Conservation (phyloP, 2,329 filamentous ascomycete species). For the Pezicula radicicola region DNA sequence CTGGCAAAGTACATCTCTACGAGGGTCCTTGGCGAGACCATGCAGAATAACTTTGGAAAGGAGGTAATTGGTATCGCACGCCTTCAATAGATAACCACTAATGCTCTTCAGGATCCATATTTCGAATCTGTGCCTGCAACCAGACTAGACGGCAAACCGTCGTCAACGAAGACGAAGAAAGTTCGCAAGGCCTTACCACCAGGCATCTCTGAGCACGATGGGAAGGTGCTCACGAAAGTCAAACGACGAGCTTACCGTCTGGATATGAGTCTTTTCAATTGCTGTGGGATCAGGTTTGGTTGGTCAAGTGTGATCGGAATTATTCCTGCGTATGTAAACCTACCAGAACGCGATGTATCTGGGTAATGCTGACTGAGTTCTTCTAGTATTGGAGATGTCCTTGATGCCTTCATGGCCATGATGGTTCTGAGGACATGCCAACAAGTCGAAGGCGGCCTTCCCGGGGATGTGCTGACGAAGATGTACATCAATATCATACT, state of each 20-base stretch:
- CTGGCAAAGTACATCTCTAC: constrained; percentile 53
- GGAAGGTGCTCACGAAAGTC: constrained; percentile 77
- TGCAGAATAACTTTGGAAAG: constrained; percentile 55
- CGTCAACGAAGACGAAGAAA: constrained; percentile 70
- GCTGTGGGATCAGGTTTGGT: constrained; percentile 80
- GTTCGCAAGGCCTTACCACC: constrained; percentile 80
- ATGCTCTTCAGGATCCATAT: constrained; percentile 71
- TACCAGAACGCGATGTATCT: constrained; percentile 4
- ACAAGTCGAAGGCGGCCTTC: constrained; percentile 75
- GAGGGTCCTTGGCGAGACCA: constrained; percentile 53
- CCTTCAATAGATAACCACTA: constrained; percentile 13
- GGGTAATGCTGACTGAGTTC: constrained; percentile 20
- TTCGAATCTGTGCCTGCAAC: constrained; percentile 80
- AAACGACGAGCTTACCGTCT: constrained; percentile 82
- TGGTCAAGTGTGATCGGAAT: constrained; percentile 86
- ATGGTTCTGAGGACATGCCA: constrained; percentile 72
- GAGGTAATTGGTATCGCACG: constrained; percentile 39
- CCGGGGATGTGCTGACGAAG: constrained; percentile 51
- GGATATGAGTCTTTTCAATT: constrained; percentile 80
- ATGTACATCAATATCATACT: constrained; percentile 81
- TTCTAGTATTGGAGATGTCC: constrained; percentile 66
- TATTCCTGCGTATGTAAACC: constrained; percentile 67
- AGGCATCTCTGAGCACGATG: constrained; percentile 81
- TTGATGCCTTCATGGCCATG: constrained; percentile 71
- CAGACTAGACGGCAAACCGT: constrained; percentile 60